Evolutionary conservation across 805 yeast genomes (phyloP).

Genomic region (Barnettozyma californica): DNA sequence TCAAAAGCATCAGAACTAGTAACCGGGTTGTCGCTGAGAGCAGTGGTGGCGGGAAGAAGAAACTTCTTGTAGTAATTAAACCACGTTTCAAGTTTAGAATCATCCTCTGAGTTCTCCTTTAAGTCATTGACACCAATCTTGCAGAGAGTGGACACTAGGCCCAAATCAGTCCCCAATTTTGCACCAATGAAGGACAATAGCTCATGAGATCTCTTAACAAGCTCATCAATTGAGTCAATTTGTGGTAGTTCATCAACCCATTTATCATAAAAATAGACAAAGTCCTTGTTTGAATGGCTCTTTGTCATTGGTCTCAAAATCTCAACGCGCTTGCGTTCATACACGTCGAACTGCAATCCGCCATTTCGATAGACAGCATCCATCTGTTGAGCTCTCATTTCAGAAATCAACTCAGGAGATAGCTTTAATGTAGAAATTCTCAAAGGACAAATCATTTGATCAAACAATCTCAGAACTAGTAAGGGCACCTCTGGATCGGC

Average conservation of each 20-base stretch:
- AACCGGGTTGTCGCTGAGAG: constrained; percentile 51
- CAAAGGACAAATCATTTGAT: constrained; percentile 45
- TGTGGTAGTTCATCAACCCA: constrained; percentile 43
- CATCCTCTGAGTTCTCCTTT: constrained; percentile 12
- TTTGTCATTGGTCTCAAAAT: constrained; percentile 29
- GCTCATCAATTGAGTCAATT: constrained; percentile 35
- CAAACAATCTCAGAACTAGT: constrained; percentile 45
- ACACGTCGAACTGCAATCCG: not conserved
- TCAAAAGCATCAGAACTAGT: constrained; percentile 55
- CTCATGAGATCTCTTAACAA: constrained; percentile 43
- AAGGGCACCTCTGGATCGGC: constrained; percentile 45
- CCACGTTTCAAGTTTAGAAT: constrained; percentile 37
- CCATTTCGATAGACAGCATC: constrained; percentile 17
- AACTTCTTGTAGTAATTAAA: constrained; percentile 57
- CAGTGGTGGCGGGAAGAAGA: constrained; percentile 51
- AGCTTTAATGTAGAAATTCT: constrained; percentile 25
- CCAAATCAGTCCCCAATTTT: constrained; percentile 41
- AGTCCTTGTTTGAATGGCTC: constrained; percentile 13
- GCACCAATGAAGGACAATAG: constrained; percentile 52
- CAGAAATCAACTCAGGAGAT: constrained; percentile 6
- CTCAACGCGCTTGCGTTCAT: constrained; percentile 12
- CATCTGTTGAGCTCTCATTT: constrained; percentile 24
- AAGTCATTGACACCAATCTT: constrained; percentile 48
- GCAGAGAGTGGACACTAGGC: constrained; percentile 51
- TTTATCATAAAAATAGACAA: constrained; percentile 38